Base-by-base conservation (phyloP, 306 rosid species). In the Ziziphus jujuba region DNA sequence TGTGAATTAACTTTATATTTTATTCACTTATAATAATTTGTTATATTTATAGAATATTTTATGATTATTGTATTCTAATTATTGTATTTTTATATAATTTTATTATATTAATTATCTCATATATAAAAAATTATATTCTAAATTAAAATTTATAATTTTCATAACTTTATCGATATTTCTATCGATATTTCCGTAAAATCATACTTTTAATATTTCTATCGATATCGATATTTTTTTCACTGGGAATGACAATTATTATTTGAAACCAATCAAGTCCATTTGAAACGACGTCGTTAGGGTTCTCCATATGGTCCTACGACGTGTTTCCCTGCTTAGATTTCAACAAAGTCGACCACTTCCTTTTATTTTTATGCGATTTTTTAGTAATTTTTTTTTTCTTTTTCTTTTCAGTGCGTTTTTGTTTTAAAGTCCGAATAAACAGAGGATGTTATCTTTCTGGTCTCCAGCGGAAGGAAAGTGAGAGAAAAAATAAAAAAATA, bases 391-490 rank as follows among this genome's bases (percentile, higher is more conserved):
- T 36, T 22, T 11, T 56, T 38, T 50, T 50, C 15, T 56, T 33
- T 35, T 71, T 56, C 51, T 56, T 44, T 31, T 24, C 45, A 6
- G 44, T 40, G 14, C 12, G 52, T 48, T 70, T 21, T 12, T 31
- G 24, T 25, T 66, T 9, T 58, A 22, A 11, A 38, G 28, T 70
- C 59, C 59, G 69, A 67, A 70, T 65, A 38, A 66, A 66, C 59
- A 71, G 81, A 75, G 20, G 66, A 73, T 75, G 77, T 77, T 74
- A 70, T 66, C 61, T 80, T 74, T 57, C 66, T 67, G 75, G 56
- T 72, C 69, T 72, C 52, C 79, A 61, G 67, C 68, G 63, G 76
- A 40, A 63, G 74, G 25, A 75, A 75, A 72, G 77, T 57, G 56
- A 52, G 56, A 15, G 52, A 63, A 51, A 61, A 62, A 9, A 79